Evolutionary conservation across 2,329 filamentous ascomycete genomes (phyloP).

Genomic region (Samsoniella hepiali): DNA sequence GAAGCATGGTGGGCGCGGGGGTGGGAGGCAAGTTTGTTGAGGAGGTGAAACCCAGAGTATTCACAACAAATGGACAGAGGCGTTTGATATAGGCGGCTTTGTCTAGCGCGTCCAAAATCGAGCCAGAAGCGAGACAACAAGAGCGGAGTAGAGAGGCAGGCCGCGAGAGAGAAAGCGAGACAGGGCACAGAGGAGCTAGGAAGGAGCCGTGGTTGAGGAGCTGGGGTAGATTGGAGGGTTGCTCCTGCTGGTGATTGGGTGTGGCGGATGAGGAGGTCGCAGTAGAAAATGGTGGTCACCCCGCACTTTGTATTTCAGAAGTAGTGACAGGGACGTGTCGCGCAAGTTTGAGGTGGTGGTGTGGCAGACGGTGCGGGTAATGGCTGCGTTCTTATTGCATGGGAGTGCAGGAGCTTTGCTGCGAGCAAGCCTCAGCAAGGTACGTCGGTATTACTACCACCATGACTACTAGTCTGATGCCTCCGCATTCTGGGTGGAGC

Average conservation of each 20-base stretch:
- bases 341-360: constrained; percentile 19
- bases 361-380: constrained; percentile 15
- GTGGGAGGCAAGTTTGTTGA: background rate
- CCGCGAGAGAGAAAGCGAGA: constrained; percentile 3
- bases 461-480: constrained; percentile 16
- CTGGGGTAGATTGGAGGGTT: constrained; percentile 8
- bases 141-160: constrained; percentile 8
- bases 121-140: background rate
- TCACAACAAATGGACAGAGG: constrained; percentile 6
- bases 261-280: constrained; percentile 17
- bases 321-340: constrained; percentile 3
- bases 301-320: constrained; percentile 20
- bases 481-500: constrained; percentile 19
- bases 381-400: constrained; percentile 17
- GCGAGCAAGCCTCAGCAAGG: constrained; percentile 1
- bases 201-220: constrained; percentile 16
- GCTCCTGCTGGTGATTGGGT: constrained; percentile 16
- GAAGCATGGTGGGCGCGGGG: constrained; percentile 43
- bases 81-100: constrained; percentile 2
- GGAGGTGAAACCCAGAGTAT: constrained; percentile 10
- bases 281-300: constrained; percentile 16
- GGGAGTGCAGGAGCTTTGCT: constrained; percentile 4
- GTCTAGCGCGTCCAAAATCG: constrained; percentile 12
- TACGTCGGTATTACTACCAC: constrained; percentile 15
- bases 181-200: constrained; percentile 9